A percentile compares a stretch with the other conserved stretches of the same genome.
Evolutionary conservation across 805 yeast genomes (phyloP).

Genomic region (Wickerhamomyces rabaulensis): DNA sequence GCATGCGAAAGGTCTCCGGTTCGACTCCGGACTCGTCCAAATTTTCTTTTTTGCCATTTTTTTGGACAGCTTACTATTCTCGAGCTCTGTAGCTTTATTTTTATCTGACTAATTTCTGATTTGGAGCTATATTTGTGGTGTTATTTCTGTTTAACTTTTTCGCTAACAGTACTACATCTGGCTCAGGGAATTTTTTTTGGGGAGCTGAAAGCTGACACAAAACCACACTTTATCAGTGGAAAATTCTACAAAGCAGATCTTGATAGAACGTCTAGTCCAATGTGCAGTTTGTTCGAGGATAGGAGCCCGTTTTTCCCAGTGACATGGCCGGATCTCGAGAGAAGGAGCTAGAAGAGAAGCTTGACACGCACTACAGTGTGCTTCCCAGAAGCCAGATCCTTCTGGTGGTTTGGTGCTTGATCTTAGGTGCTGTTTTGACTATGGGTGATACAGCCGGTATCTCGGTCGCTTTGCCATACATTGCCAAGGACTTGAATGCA

Average conservation of each 20-base stretch:
- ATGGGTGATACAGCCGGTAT: conserved; percentile 41
- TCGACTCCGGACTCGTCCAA: conserved; percentile 74
- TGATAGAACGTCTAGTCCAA: background rate
- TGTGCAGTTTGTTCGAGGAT: background rate
- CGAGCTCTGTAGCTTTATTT: too few species aligned
- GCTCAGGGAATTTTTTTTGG: too few species aligned
- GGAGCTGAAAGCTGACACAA: too few species aligned
- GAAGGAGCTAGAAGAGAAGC: conserved; percentile 4
- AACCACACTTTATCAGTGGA: background rate
- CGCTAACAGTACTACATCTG: too few species aligned
- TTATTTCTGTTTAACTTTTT: too few species aligned
- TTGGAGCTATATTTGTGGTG: too few species aligned
- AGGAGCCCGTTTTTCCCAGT: background rate
- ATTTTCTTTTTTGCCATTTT: conserved; percentile 14
- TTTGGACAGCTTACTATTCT: too few species aligned
- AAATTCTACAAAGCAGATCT: background rate
- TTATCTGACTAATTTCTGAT: too few species aligned
- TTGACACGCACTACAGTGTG: conserved; percentile 4
- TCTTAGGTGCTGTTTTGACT: background rate
- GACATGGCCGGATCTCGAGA: background rate
- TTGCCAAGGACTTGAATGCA: conserved; percentile 41
- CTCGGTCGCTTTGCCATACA: conserved; percentile 41
- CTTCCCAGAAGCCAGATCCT: conserved; percentile 1
- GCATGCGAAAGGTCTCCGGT: conserved; percentile 78
- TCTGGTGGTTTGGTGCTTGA: background rate